Conservation (phyloP, 345 rosid species). For the Dovyalis caffra region DNA sequence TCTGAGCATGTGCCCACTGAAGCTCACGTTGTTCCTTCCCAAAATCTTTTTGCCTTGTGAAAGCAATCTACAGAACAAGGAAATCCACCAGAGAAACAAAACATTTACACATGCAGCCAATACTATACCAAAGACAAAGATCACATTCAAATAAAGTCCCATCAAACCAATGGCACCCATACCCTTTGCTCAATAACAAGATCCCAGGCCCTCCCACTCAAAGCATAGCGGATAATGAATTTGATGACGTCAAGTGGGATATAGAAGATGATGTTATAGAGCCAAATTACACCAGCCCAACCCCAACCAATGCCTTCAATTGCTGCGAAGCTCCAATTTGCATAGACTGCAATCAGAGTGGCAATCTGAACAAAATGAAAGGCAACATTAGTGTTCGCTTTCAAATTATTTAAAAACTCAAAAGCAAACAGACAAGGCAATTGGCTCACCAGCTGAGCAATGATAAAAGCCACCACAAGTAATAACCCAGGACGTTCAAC, state of each 20-base stretch:
- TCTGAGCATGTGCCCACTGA: conserved; percentile 98
- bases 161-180: conserved; percentile 21
- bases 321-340: conserved; percentile 91
- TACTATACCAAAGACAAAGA: background rate
- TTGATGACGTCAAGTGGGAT: conserved; percentile 88
- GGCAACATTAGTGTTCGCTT: conserved; percentile 7
- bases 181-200: conserved; percentile 99
- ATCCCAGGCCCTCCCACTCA: conserved; percentile 99
- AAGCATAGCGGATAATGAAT: conserved; percentile 86
- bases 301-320: conserved; percentile 99
- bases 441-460: conserved; percentile 87
- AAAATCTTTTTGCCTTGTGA: conserved; percentile 94
- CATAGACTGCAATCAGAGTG: conserved; percentile 92
- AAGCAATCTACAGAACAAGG: conserved; percentile 70
- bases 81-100: conserved; percentile 16
- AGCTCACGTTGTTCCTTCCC: conserved; percentile 98
- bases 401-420: background rate
- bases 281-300: conserved; percentile 99
- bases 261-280: conserved; percentile 80
- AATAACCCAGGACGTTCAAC: conserved; percentile 88
- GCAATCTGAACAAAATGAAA: conserved; percentile 59
- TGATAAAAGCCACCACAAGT: conserved; percentile 70
- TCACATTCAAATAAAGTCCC: background rate
- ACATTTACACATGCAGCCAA: background rate
- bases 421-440: conserved; percentile 3